Evolutionary conservation across 768 basidiomycete species (phyloP).

Genomic region (Tephrocybe rancida): DNA sequence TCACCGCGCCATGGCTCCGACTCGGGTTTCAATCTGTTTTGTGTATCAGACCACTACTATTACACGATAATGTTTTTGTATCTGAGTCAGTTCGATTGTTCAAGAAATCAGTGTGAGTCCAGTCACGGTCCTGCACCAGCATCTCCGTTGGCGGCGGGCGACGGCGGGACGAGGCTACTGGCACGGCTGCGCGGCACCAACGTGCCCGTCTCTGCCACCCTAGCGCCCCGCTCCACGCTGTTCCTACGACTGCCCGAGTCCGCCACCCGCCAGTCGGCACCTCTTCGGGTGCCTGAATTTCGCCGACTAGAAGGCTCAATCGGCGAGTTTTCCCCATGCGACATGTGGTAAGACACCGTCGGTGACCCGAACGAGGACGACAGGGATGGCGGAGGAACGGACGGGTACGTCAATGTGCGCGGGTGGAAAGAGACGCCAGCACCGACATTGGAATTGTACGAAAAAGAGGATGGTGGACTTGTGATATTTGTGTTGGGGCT

Average conservation of each 20-base stretch:
- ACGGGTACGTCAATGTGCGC: slow-evolving; percentile 70
- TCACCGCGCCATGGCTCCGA: background rate
- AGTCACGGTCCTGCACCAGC: slow-evolving; percentile 4
- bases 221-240: slow-evolving; percentile 64
- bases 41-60: slow-evolving; percentile 6
- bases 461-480: slow-evolving; percentile 71
- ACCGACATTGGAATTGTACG: slow-evolving; percentile 45
- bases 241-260: slow-evolving; percentile 50
- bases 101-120: slow-evolving; percentile 1
- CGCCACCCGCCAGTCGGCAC: slow-evolving; percentile 33
- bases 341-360: slow-evolving; percentile 47
- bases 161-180: slow-evolving; percentile 38
- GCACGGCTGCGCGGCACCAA: slow-evolving; percentile 52
- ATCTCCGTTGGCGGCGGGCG: slow-evolving; percentile 23
- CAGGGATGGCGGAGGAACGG: slow-evolving; percentile 81
- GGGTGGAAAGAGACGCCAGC: slow-evolving; percentile 27
- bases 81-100: background rate
- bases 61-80: slow-evolving; percentile 12
- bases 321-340: slow-evolving; percentile 53
- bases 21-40: slow-evolving; percentile 1
- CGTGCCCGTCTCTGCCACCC: slow-evolving; percentile 71
- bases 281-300: slow-evolving; percentile 45
- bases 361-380: slow-evolving; percentile 81
- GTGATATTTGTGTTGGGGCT: slow-evolving; percentile 68
- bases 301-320: slow-evolving; percentile 57